Base-by-base conservation (phyloP, 2,329 filamentous ascomycete genomes). In the Colletotrichum spinosum region DNA sequence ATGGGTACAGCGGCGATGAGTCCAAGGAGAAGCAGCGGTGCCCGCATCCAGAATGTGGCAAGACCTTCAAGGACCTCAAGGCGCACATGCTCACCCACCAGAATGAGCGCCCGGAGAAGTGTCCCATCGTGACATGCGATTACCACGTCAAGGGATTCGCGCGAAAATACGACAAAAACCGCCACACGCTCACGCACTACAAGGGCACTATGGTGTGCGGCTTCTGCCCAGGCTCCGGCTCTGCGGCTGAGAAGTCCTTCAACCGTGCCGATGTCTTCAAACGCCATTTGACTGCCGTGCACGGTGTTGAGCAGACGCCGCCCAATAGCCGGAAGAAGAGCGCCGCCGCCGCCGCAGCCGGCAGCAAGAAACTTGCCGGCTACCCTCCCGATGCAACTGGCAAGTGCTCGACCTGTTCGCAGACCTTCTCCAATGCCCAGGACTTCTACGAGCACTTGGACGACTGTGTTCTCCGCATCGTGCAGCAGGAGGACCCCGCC, bases 381-480 rank as follows among this genome's bases (percentile, higher is more conserved):
- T 93, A 93, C 73, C 86, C 91, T 17, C 86, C 89, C 65, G 92
- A 96, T 72, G 90, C 92, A 38, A 96, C 94, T 12, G 95, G 94
- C 79, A 97, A 96, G 81, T 98, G 96, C 80, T 97, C 94, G 34
- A 98, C 94, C 55, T 99, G 96, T 80, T 93, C 92, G 12, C 88
- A 90, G 65, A 97, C 92, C 11, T 98, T 98, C 79, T 88, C 87
- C 81, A 97, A 93, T 73, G 94, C 94, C 6, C 95, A 98, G 77
- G 95, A 98, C 80, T 98, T 98, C 80, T 98, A 98, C 78, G 96
- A 98, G 85, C 95, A 98, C 85, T 84, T 98, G 75, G 95, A 91
- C 72, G 89, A 91, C 79, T 91, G 89, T 74, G 89, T 91, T 67
- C 80, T 91, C 69, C 87, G 88, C 75, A 90, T 91, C 72, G 89